Evolutionary conservation across 148 eudicot species (phyloP).

Genomic region (Rhododendron mucronatum): DNA sequence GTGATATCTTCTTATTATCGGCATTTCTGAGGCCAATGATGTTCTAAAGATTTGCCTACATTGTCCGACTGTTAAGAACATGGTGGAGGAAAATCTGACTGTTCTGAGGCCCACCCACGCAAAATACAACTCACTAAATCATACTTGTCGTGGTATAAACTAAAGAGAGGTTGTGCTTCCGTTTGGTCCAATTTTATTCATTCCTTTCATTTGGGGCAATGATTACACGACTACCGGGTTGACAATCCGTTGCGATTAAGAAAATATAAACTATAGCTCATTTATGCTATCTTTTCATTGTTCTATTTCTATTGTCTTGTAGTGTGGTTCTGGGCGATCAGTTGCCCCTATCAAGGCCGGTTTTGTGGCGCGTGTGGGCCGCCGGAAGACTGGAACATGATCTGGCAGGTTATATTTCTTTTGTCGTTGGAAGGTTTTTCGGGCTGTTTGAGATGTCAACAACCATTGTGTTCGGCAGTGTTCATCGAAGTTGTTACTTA

Average conservation of each 20-base stretch:
- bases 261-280: not conserved
- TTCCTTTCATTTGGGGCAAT: not conserved
- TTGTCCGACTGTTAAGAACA: slow-evolving; percentile 7
- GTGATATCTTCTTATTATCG: not conserved
- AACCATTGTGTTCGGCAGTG: not conserved
- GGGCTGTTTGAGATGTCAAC: not conserved
- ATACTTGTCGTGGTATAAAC: not conserved
- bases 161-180: not conserved
- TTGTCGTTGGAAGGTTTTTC: not conserved
- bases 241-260: not conserved
- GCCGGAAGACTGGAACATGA: slow-evolving; percentile 44
- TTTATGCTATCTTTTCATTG: not conserved
- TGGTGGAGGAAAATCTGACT: not conserved
- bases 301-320: slow-evolving; percentile 5
- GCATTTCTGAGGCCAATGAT: not conserved
- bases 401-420: not conserved
- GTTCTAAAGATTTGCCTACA: slow-evolving; percentile 22
- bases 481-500: not conserved
- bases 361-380: slow-evolving; percentile 48
- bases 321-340: slow-evolving; percentile 72
- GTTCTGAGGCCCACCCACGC: not conserved
- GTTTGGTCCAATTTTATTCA: not conserved
- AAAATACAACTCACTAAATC: not conserved
- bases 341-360: slow-evolving; percentile 63
- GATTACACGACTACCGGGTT: too few relatives aligned